Conservation (phyloP, 768 basidiomycete genomes). For the Artomyces pyxidatus region DNA sequence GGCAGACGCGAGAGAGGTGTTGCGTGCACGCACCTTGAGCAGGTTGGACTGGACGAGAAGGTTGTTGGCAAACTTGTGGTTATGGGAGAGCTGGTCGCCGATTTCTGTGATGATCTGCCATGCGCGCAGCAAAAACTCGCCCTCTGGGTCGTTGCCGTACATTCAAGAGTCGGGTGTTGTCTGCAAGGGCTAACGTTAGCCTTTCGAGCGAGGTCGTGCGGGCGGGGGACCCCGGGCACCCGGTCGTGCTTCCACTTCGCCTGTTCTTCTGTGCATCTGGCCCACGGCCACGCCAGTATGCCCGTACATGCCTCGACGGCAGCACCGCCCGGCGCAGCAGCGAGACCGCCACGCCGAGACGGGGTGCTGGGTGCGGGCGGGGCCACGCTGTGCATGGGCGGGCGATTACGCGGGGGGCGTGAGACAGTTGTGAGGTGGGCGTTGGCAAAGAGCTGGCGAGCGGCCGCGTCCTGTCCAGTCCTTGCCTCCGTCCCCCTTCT, state of each 20-base stretch:
- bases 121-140: conserved; percentile 11
- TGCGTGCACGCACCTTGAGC: conserved; percentile 31
- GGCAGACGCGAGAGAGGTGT: background rate
- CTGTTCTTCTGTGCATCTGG: too few species aligned
- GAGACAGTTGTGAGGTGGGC: background rate
- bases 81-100: conserved; percentile 34
- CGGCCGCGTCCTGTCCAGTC: background rate
- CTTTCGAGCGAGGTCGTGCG: conserved; percentile 1
- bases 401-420: background rate
- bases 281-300: too few species aligned
- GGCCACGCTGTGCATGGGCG: too few species aligned
- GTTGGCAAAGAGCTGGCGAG: background rate
- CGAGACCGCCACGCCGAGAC: too few species aligned
- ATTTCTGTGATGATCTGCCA: conserved; percentile 26
- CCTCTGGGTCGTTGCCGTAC: conserved; percentile 12
- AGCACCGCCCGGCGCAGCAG: too few species aligned
- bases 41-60: conserved; percentile 34
- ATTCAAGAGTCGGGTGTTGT: background rate
- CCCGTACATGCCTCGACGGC: too few species aligned
- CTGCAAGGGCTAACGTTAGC: background rate
- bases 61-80: conserved; percentile 32
- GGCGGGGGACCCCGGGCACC: conserved; percentile 1
- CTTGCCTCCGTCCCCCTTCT: background rate
- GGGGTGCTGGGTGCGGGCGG: too few species aligned
- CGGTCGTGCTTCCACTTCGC: too few species aligned